Conservation (phyloP, 176 grass and related monocot genomes). For the Pharus latifolius region DNA sequence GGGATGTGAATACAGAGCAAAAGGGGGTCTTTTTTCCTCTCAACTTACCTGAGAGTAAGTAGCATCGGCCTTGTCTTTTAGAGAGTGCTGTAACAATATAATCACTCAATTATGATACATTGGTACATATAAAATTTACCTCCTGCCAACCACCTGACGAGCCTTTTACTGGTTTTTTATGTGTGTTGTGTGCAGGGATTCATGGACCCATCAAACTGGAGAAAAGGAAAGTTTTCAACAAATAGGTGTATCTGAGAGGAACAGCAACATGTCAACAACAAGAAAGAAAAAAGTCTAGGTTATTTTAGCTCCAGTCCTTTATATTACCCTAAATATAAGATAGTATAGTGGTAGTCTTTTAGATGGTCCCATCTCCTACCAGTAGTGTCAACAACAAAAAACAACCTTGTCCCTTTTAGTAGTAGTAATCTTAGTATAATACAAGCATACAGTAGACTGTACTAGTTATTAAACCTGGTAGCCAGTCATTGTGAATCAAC, state of each 20-base stretch:
- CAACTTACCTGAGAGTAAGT: conserved; percentile 35
- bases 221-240: conserved; percentile 21
- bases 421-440: conserved; percentile 3
- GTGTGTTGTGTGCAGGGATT: conserved; percentile 26
- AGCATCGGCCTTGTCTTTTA: not conserved
- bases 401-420: not conserved
- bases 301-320: conserved; percentile 28
- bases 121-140: conserved; percentile 3
- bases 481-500: conserved; percentile 11
- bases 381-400: not conserved
- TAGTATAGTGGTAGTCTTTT: conserved; percentile 19
- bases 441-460: not conserved
- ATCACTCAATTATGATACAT: not conserved
- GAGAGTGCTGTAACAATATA: not conserved
- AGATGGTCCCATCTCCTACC: not conserved
- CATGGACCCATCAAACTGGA: conserved; percentile 34
- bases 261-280: not conserved
- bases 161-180: conserved; percentile 25
- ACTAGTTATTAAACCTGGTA: not conserved
- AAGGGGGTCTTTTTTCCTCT: conserved; percentile 18
- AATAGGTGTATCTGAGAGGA: conserved; percentile 21
- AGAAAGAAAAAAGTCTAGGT: conserved; percentile 26
- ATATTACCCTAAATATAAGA: conserved; percentile 27
- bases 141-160: conserved; percentile 20
- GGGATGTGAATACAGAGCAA: conserved; percentile 63